Evolutionary conservation across 176 grass and related monocot species (phyloP), one percentile per base, ranked within the genome.

Genomic region (Zizania latifolia): DNA sequence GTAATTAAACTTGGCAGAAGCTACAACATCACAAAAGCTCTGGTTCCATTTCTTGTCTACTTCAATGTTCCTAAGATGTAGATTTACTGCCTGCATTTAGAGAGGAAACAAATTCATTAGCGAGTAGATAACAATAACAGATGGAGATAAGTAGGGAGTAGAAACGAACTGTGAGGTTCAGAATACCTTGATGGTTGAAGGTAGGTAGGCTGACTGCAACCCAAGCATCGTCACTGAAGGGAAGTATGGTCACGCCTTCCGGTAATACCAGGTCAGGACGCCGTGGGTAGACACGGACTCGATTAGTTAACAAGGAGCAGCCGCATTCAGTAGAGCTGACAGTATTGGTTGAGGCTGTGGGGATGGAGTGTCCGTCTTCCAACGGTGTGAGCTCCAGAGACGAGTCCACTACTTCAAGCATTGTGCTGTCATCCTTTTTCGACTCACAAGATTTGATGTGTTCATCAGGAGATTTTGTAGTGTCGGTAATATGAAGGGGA

Each of bases 201-300:
- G 33, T 81, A 67, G 88, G 79, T 8, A 93, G 50, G 59, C 86
- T 92, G 43, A 89, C 64, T 15, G 93, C 84, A 26, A 92, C 84
- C 93, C 93, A 96, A 35, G 15, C 34, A 33, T 86, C 65, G 43
- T 96, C 82, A 3, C 89, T 90, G 19, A 87, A 72, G 35, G 86
- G 89, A 45, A 96, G 89, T 48, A 86, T 1, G 2, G 75, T 78
- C 2, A 62, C 81, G 3, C 86, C 89, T 70, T 82, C 70, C 4
- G 93, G 87, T 26, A 90, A 65, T 28, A 33, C 61, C 21, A 68
- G n/a, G 79, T 85, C 67, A 84, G 70, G 45, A 26, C 44, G 38
- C 51, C 57, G 21, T 21, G 89, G 84, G 71, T 82, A 90, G 17
- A 92, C 70, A 36, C 59, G 54, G 23, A 92, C 59, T 63, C 41